phyloP scores from a whole-genome alignment of 257 asterid species.

The Misopates orontium region DNA sequence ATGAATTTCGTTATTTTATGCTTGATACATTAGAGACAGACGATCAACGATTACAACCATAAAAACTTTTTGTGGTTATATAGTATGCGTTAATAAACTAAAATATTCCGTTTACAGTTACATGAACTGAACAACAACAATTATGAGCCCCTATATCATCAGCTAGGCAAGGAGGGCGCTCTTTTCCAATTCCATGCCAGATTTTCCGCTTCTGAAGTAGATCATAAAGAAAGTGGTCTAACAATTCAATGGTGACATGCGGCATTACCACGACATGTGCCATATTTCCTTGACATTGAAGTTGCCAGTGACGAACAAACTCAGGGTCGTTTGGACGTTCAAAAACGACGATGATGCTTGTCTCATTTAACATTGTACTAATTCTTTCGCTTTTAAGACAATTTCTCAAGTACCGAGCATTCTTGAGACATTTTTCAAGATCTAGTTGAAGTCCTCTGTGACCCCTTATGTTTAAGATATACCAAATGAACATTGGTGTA shows the following conservation, averaged over 20 bases:
- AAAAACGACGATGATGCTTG: conserved; percentile 54
- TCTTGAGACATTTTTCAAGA: conserved; percentile 49
- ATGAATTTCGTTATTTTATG: no score
- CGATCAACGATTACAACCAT: no score
- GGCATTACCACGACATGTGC: conserved; percentile 61
- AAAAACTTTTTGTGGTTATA: no score
- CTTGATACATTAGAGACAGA: no score
- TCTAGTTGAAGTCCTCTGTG: conserved; percentile 52
- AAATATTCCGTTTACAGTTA: no score
- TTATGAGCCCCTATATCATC: conserved; percentile 44
- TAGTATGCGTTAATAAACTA: no score
- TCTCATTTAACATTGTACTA: conserved; percentile 50
- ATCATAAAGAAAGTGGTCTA: conserved; percentile 43
- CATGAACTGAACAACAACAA: conserved; percentile 23
- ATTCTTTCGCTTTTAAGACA: conserved; percentile 43
- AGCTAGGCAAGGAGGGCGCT: conserved; percentile 50
- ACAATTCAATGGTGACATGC: conserved; percentile 45
- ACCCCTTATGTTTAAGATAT: conserved; percentile 49
- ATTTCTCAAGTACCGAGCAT: conserved; percentile 53
- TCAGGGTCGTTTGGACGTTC: conserved; percentile 49
- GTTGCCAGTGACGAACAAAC: conserved; percentile 55
- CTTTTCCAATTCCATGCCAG: conserved; percentile 40
- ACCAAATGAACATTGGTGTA: conserved; percentile 61
- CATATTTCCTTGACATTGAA: conserved; percentile 51
- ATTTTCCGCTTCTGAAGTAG: conserved; percentile 36